These are phyloP conservation scores for Limnanthes douglasii DNA, from an alignment of 345 rosid species.

Conservation along the genomic window DNA sequence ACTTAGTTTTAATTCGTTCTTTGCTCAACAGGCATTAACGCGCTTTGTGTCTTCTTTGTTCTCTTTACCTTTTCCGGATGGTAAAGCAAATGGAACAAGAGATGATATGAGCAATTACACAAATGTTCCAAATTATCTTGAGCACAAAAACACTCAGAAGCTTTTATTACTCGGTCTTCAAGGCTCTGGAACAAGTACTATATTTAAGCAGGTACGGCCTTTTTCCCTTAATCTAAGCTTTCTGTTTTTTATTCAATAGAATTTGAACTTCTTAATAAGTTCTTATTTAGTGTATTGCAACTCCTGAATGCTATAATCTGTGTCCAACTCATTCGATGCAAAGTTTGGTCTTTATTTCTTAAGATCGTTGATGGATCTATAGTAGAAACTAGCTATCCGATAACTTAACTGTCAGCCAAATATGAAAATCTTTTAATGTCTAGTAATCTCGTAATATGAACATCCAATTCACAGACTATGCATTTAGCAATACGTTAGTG, in stretches of 20 bases:
- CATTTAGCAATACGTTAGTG: too few relatives aligned
- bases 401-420: too few relatives aligned
- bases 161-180: constrained; percentile 71
- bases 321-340: too few relatives aligned
- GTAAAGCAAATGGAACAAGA: constrained; percentile 50
- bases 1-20: constrained; percentile 12
- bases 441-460: too few relatives aligned
- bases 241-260: neutral
- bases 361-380: too few relatives aligned
- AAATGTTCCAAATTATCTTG: constrained; percentile 66
- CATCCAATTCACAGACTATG: too few relatives aligned
- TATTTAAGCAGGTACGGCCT: constrained; percentile 79
- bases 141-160: constrained; percentile 67
- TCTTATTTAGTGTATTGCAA: too few relatives aligned
- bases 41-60: constrained; percentile 68
- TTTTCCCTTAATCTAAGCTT: neutral
- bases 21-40: constrained; percentile 74
- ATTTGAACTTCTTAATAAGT: too few relatives aligned
- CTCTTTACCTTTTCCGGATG: constrained; percentile 80
- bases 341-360: too few relatives aligned
- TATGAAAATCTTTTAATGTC: too few relatives aligned
- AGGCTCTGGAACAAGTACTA: constrained; percentile 95
- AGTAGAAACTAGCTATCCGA: too few relatives aligned
- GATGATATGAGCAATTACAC: constrained; percentile 67
- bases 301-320: too few relatives aligned